These are phyloP conservation scores for Sarocladiaceae sp. DNA, from an alignment of 2,329 filamentous ascomycete species.

Conservation along the genomic window DNA sequence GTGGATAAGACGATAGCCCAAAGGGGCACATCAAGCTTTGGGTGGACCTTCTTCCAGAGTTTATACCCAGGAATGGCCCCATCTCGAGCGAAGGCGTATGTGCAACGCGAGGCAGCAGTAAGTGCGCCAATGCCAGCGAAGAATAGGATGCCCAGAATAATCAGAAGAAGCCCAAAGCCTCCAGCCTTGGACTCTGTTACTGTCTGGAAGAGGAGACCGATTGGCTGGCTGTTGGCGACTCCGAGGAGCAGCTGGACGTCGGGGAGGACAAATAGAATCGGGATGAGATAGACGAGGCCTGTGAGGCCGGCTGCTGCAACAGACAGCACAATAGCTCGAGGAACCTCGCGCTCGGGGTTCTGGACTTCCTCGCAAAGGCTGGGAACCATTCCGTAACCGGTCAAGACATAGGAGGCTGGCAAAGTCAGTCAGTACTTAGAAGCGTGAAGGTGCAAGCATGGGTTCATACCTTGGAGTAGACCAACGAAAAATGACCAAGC, in stretches of 20 bases:
- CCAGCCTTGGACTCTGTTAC: conserved; percentile 68
- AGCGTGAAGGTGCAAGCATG: conserved; percentile 11
- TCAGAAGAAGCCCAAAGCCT: conserved; percentile 71
- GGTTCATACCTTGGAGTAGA: conserved; percentile 39
- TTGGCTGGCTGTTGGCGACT: conserved; percentile 69
- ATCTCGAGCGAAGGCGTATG: conserved; percentile 71
- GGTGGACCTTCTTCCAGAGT: conserved; percentile 63
- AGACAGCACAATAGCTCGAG: conserved; percentile 63
- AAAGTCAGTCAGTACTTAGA: neutral
- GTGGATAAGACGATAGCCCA: conserved; percentile 66
- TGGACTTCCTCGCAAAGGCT: conserved; percentile 58
- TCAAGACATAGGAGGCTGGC: conserved; percentile 32
- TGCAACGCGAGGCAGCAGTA: conserved; percentile 69
- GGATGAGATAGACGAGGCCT: conserved; percentile 61
- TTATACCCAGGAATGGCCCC: conserved; percentile 67
- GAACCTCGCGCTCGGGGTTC: conserved; percentile 54
- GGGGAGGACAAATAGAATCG: conserved; percentile 71
- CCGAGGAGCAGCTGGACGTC: conserved; percentile 58
- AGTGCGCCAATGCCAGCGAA: conserved; percentile 74
- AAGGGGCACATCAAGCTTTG: conserved; percentile 63
- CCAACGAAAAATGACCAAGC: conserved; percentile 51
- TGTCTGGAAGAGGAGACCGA: conserved; percentile 70
- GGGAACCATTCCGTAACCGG: conserved; percentile 47
- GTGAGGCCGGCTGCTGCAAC: conserved; percentile 61
- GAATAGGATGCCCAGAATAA: conserved; percentile 71